Evolutionary conservation across 768 basidiomycete species (phyloP), one percentile per base, ranked within the genome.

Genomic region (Glaciozyma martinii): DNA sequence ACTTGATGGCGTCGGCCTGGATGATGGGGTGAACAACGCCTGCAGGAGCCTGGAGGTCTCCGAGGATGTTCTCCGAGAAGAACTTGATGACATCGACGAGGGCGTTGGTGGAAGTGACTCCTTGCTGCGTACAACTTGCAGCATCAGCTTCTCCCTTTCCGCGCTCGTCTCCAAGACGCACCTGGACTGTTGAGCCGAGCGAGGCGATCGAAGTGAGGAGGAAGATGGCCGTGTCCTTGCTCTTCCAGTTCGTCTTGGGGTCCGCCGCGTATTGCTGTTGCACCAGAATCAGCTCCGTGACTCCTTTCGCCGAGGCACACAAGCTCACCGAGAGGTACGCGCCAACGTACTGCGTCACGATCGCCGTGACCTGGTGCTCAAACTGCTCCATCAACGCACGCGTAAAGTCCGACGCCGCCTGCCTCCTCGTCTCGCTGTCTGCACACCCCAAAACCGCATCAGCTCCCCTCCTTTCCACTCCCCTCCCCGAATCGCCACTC

Each of bases 1-100:
- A 98, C 56, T 91, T 86, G 76, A 98, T 97, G 13, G 93, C 92
- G 76, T 98, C 92, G 32, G 94, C 92, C 74, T 93, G 90, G 50
- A 99, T 80, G 71, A 97, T 90, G 3, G 92, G 88, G 73, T 95
- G 88, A 6, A 71, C 60, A 19, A 79, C 77, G 5, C 85, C 84
- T 8, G 82, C 78, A 3, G 78, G 78, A 3, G 89, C 86, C 66
- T 84, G 86, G 47, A 98, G 78, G 76, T 99, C 95, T 67, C 85
- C 81, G 74, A 86, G 89, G 19, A 97, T 87, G 72, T 95, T 84
- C 27, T 91, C 86, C 21, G 88, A 88, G 79, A 98, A 99, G 80
- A 95, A 98, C 71, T 90, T 84, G 73, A 99, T 88, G 40, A 98
- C 87, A 74, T 98, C 89, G 40, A 98, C 87, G 60, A 93, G 82